A percentile compares a stretch with the other conserved stretches of the same genome.
Evolutionary conservation across 2,329 filamentous ascomycete genomes (phyloP).

Genomic region (Pestalotiopsis sp.): DNA sequence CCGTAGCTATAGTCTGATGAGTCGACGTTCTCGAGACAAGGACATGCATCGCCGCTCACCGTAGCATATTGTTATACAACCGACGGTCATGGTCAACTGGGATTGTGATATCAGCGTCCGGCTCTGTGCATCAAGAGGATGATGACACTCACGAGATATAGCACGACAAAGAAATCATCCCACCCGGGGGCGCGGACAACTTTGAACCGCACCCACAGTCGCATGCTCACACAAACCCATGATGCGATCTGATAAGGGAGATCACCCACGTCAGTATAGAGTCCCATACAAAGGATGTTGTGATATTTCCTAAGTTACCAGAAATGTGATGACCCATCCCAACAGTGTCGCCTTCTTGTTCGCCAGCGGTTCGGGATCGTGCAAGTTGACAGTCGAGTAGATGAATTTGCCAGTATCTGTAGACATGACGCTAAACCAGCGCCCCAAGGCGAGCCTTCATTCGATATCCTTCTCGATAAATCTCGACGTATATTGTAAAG

Average conservation of each 20-base stretch:
- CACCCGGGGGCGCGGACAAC: constrained; percentile 27
- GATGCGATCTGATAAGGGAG: constrained; percentile 26
- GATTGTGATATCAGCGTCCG: no score
- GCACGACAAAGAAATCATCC: constrained; percentile 29
- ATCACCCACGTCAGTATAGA: not conserved
- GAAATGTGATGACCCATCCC: constrained; percentile 31
- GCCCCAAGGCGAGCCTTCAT: not conserved
- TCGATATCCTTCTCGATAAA: not conserved
- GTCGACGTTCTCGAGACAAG: not conserved
- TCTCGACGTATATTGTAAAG: not conserved
- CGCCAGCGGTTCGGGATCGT: constrained; percentile 31
- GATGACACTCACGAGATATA: constrained; percentile 24
- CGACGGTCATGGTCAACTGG: constrained; percentile 25
- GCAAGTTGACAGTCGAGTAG: constrained; percentile 25
- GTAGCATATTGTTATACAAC: constrained; percentile 24
- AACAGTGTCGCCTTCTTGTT: constrained; percentile 31
- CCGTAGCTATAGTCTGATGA: constrained; percentile 13
- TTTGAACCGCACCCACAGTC: constrained; percentile 29
- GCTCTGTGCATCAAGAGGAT: not conserved
- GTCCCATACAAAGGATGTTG: constrained; percentile 4
- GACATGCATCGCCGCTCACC: constrained; percentile 4
- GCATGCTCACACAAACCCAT: constrained; percentile 31
- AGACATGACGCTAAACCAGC: constrained; percentile 9
- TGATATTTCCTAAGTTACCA: constrained; percentile 23
- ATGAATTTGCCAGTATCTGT: constrained; percentile 5